A percentile compares a stretch with the other conserved stretches of the same genome.
phyloP scores from a whole-genome alignment of 2,329 filamentous ascomycete genomes.

The Colletotrichum phormii region DNA sequence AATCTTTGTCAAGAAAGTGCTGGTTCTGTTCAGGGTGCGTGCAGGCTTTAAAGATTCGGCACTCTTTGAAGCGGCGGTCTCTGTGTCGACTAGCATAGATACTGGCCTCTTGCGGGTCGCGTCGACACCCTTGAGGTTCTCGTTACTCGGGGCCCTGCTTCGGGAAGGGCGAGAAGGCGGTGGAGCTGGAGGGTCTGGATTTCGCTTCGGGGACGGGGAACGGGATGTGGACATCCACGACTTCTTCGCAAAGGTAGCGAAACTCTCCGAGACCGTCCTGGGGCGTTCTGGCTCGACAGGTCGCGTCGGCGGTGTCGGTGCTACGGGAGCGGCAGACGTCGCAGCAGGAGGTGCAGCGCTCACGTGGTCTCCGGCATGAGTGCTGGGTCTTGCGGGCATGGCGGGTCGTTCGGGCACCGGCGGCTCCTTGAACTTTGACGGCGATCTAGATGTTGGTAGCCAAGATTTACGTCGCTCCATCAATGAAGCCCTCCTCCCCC shows the following conservation, averaged over 20 bases:
- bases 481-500: conserved; percentile 57
- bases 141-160: conserved; percentile 24
- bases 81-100: conserved; percentile 41
- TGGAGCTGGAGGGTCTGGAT: conserved; percentile 39
- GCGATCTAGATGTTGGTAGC: conserved; percentile 60
- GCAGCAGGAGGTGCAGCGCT: conserved; percentile 12
- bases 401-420: conserved; percentile 41
- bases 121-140: conserved; percentile 43
- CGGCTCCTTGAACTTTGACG: conserved; percentile 49
- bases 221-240: conserved; percentile 64
- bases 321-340: conserved; percentile 20
- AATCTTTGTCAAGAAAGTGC: conserved; percentile 63
- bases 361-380: conserved; percentile 33
- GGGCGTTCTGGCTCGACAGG: conserved; percentile 48
- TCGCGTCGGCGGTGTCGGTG: conserved; percentile 31
- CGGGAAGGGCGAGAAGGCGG: conserved; percentile 38
- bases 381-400: conserved; percentile 37
- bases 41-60: conserved; percentile 51
- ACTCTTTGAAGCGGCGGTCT: conserved; percentile 45
- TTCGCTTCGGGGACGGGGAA: conserved; percentile 58
- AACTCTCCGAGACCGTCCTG: conserved; percentile 56
- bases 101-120: conserved; percentile 46
- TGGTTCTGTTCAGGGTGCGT: conserved; percentile 56
- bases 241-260: conserved; percentile 62
- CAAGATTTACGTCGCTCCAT: conserved; percentile 64